phyloP scores from a whole-genome alignment of 371 early-diverging fungal species.

The Lichtheimia corymbifera region DNA sequence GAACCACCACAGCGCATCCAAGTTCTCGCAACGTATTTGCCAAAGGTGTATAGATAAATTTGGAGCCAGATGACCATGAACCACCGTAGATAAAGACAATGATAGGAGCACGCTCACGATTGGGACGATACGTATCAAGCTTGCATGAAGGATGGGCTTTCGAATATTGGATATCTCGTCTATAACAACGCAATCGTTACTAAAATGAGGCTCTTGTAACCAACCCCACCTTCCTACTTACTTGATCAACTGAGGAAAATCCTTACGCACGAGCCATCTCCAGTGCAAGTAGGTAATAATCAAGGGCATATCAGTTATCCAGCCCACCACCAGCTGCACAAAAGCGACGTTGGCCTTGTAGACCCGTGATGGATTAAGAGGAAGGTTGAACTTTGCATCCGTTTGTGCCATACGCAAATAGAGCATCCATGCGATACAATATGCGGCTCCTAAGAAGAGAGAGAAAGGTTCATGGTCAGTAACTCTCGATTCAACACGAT shows the following conservation, averaged over 20 bases:
- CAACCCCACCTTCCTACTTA: constrained; percentile 17
- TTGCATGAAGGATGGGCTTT: constrained; percentile 14
- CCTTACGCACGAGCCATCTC: constrained; percentile 34
- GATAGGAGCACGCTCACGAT: constrained; percentile 41
- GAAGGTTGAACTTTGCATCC: constrained; percentile 40
- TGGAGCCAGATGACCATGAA: constrained; percentile 68
- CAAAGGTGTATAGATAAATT: constrained; percentile 60
- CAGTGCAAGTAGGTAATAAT: constrained; percentile 39
- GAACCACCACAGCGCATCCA: constrained; percentile 76
- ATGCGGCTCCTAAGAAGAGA: constrained; percentile 37
- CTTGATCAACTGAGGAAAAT: constrained; percentile 44
- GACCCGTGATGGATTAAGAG: constrained; percentile 42
- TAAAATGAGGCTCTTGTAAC: background rate
- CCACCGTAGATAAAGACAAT: constrained; percentile 79
- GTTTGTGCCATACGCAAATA: constrained; percentile 41
- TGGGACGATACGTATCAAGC: constrained; percentile 45
- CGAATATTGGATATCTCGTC: constrained; percentile 39
- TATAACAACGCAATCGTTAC: background rate
- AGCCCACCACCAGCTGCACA: constrained; percentile 23
- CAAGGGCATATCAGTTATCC: constrained; percentile 37
- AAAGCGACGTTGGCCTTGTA: constrained; percentile 41
- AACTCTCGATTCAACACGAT: background rate
- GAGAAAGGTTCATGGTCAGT: background rate
- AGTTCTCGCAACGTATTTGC: constrained; percentile 63
- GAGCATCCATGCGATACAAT: constrained; percentile 53